phyloP scores from a whole-genome alignment of 2,329 filamentous ascomycete species.

The Escovopsis sp. region DNA sequence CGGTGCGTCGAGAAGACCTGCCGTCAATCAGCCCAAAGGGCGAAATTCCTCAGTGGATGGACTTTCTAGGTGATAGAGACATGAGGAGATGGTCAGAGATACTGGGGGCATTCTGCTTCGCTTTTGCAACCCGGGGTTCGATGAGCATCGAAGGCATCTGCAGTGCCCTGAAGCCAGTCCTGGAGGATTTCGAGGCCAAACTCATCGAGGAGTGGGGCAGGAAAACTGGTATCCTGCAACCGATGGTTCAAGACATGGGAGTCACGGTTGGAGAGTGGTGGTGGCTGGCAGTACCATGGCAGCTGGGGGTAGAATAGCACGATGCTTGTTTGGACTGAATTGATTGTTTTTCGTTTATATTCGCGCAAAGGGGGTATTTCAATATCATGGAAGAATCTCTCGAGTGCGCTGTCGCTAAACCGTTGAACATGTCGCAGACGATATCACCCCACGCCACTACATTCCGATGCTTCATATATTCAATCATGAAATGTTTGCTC shows the following conservation, averaged over 20 bases:
- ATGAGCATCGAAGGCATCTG: constrained; percentile 38
- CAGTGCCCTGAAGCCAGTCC: constrained; percentile 37
- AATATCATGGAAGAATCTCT: no score
- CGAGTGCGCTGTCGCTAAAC: no score
- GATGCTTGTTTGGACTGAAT: no score
- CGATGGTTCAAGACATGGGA: constrained; percentile 24
- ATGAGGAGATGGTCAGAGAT: constrained; percentile 49
- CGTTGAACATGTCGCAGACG: no score
- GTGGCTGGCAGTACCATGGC: constrained; percentile 41
- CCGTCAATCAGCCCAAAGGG: constrained; percentile 27
- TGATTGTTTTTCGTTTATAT: no score
- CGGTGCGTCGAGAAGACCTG: constrained; percentile 22
- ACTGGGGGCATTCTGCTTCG: constrained; percentile 46
- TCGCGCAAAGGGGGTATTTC: no score
- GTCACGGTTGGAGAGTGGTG: constrained; percentile 48
- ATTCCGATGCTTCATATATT: no score
- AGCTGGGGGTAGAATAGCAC: background rate
- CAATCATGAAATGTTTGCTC: no score
- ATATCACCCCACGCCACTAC: no score
- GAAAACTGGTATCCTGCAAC: constrained; percentile 34
- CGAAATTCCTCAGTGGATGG: constrained; percentile 57
- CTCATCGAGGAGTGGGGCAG: constrained; percentile 45
- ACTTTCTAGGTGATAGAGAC: constrained; percentile 48
- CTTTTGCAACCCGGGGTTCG: constrained; percentile 47
- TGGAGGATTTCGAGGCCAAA: constrained; percentile 49